Conservation (phyloP, 352 stramenopile genomes). For the Globisporangium mamillatum region DNA sequence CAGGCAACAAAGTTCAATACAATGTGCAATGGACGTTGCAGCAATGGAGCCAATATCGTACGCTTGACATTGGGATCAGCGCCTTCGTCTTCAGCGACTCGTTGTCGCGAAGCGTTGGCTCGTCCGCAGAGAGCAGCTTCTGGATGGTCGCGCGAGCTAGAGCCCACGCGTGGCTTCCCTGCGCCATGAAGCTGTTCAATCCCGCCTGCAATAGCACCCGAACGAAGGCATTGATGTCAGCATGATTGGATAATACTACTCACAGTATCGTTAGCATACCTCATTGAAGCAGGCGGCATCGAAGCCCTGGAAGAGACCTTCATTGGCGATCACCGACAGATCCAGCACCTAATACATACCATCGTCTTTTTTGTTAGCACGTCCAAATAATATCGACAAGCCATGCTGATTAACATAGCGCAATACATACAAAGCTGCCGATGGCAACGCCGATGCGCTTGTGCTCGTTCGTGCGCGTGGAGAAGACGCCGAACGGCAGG, state of each 20-base stretch:
- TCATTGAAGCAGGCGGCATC: conserved; percentile 74
- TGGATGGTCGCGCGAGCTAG: conserved; percentile 84
- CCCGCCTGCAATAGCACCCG: conserved; percentile 34
- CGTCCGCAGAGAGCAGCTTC: conserved; percentile 76
- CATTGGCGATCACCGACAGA: conserved; percentile 85
- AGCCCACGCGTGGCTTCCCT: conserved; percentile 85
- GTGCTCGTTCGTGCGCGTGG: conserved; percentile 58
- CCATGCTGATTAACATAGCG: not conserved
- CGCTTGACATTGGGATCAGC: conserved; percentile 75
- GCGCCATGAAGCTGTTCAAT: conserved; percentile 94
- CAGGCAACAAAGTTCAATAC: not conserved
- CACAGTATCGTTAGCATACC: conserved; percentile 12
- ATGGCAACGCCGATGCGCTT: conserved; percentile 83
- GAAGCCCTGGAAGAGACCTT: conserved; percentile 88
- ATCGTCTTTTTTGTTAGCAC: not conserved
- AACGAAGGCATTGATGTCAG: conserved; percentile 29
- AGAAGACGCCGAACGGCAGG: conserved; percentile 95
- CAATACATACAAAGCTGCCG: conserved; percentile 58
- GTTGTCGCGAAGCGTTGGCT: conserved; percentile 81
- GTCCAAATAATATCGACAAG: not conserved
- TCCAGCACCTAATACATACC: conserved; percentile 65
- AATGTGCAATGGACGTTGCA: not conserved
- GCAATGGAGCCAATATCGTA: conserved; percentile 15
- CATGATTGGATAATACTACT: not conserved
- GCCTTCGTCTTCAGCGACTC: conserved; percentile 60